These are phyloP conservation scores for Zygoascus ofunaensis DNA, from an alignment of 805 yeast species.

Conservation along the genomic window DNA sequence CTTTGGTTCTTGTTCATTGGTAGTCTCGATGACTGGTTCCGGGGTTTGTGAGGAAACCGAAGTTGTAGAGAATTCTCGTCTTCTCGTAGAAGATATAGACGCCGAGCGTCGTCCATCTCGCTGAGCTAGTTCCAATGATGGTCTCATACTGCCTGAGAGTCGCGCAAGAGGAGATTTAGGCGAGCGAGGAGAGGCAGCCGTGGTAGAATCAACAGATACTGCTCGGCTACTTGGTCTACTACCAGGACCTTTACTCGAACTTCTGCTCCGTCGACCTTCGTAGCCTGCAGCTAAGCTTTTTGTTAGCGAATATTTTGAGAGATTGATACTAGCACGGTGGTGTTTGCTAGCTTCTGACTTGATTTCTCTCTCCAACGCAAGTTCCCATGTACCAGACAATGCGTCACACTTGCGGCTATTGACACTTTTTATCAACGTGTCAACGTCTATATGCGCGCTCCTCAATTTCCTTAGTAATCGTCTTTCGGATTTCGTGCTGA, in stretches of 20 bases:
- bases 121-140: slow-evolving; percentile 3
- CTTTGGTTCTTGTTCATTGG: too few species aligned
- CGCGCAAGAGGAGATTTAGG: slow-evolving; percentile 9
- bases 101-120: not conserved
- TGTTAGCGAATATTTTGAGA: slow-evolving; percentile 7
- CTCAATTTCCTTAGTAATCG: slow-evolving; percentile 49
- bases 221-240: not conserved
- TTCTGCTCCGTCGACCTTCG: not conserved
- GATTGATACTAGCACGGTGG: slow-evolving; percentile 10
- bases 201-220: not conserved
- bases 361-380: slow-evolving; percentile 46
- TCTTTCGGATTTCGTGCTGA: slow-evolving; percentile 54
- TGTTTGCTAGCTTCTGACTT: slow-evolving; percentile 12
- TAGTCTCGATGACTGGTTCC: not conserved
- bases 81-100: not conserved
- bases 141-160: slow-evolving; percentile 4
- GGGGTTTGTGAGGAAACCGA: not conserved
- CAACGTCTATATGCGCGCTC: slow-evolving; percentile 55
- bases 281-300: not conserved
- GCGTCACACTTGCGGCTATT: slow-evolving; percentile 55
- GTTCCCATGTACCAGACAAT: slow-evolving; percentile 65
- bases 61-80: not conserved
- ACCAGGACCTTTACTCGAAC: not conserved
- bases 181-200: slow-evolving; percentile 8
- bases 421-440: slow-evolving; percentile 49